These are phyloP conservation scores for Willaertia magna DNA, from an alignment of 208 protist species.

Conservation along the genomic window DNA sequence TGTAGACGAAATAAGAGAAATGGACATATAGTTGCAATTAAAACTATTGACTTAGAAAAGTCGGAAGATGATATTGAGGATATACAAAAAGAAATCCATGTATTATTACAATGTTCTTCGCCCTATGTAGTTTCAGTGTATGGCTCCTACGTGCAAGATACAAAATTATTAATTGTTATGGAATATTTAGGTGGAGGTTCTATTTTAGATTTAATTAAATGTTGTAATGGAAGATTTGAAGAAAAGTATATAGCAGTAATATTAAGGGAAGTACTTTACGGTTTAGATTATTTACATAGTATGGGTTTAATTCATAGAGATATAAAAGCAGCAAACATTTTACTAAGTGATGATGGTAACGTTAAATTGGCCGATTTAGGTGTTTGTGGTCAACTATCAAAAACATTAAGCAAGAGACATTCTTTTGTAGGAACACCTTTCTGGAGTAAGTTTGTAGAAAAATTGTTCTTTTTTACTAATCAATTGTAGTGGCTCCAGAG, in stretches of 20 bases:
- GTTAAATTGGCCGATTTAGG: constrained; percentile 79
- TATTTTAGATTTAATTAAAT: constrained; percentile 36
- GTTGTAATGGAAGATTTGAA: constrained; percentile 32
- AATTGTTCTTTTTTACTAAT: constrained; percentile 5
- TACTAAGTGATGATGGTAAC: constrained; percentile 32
- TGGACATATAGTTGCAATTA: constrained; percentile 61
- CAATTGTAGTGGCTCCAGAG: constrained; percentile 49
- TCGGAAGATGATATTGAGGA: constrained; percentile 80
- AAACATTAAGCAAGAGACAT: constrained; percentile 53
- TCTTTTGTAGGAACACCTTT: constrained; percentile 74
- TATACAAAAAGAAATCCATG: constrained; percentile 72
- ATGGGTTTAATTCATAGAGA: constrained; percentile 73
- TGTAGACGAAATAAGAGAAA: constrained; percentile 37
- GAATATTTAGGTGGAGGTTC: constrained; percentile 69
- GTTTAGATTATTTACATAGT: constrained; percentile 64
- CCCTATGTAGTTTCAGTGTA: constrained; percentile 54
- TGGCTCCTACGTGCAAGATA: constrained; percentile 57
- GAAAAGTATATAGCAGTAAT: constrained; percentile 59
- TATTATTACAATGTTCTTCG: constrained; percentile 53
- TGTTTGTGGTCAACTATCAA: constrained; percentile 51
- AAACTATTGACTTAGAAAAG: constrained; percentile 75
- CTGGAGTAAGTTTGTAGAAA: constrained; percentile 54
- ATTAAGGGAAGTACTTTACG: constrained; percentile 51
- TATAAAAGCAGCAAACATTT: constrained; percentile 54
- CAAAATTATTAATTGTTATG: constrained; percentile 81